Evolutionary conservation across 208 protist species (phyloP), one percentile per base, ranked within the genome.

Genomic region (Herpetomonas tarakana): DNA sequence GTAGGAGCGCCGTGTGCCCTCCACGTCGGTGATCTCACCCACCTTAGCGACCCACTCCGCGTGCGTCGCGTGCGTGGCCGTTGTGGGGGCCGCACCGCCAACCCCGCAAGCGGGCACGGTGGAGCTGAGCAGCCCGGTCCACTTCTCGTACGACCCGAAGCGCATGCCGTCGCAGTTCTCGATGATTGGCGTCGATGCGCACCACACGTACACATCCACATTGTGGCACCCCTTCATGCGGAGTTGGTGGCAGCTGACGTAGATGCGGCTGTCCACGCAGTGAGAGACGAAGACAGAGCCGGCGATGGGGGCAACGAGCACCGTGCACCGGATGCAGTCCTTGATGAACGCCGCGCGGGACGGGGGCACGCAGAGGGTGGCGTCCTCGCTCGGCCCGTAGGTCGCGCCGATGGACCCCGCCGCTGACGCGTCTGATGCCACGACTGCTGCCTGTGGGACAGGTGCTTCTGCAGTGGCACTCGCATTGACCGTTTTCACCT

Each of bases 181-280:
- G 58, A 96, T 92, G 49, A 96, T 91, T 7, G 89, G 89, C 21
- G 68, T 88, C 44, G 86, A 91, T 16, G 82, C 61, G 47, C 83
- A 90, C 74, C 83, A 93, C 18, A 84, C 89, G 65, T 92, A 96
- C 22, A 96, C 65, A 39, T 86, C 65, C 22, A 86, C 56, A 54
- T 75, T 35, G 28, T 56, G 60, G 72, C 86, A 93, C 65, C 79
- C 65, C 55, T 93, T 92, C 39, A 96, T 58, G 39, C 89, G 79
- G 19, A 96, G 80, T 68, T 96, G 89, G 57, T 92, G 85, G 46
- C 86, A 96, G 12, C 81, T 76, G 0, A 92, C 73, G 74, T 93
- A 96, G 18, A 93, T 46, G 22, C 58, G 71, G 68, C 89, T 93
- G 46, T 75, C 41, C 3, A 3, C 55, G 68, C 81, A 93, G 57